phyloP scores from a whole-genome alignment of 2,329 filamentous ascomycete species.

The Septoria linicola region DNA sequence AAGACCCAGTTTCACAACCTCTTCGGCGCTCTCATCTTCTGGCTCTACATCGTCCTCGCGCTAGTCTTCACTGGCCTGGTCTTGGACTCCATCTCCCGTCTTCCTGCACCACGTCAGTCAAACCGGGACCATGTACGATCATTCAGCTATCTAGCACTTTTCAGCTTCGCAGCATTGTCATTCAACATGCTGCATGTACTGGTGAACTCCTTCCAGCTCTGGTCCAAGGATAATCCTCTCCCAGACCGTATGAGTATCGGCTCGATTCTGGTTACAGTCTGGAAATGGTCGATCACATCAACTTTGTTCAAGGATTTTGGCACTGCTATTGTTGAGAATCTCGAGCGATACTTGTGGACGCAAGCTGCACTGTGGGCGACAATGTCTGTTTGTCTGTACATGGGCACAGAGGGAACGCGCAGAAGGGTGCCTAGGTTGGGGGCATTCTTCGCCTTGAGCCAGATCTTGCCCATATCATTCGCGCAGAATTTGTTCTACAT shows the following conservation, averaged over 20 bases:
- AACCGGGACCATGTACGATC: slow-evolving; percentile 14
- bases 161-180: slow-evolving; percentile 37
- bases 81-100: slow-evolving; percentile 22
- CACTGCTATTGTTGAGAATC: slow-evolving; percentile 32
- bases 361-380: slow-evolving; percentile 31
- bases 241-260: not conserved
- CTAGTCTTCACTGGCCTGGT: slow-evolving; percentile 29
- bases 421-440: slow-evolving; percentile 33
- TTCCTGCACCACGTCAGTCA: not conserved
- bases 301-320: slow-evolving; percentile 38
- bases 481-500: slow-evolving; percentile 38
- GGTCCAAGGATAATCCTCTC: slow-evolving; percentile 19
- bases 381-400: slow-evolving; percentile 30
- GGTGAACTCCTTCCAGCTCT: slow-evolving; percentile 35
- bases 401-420: slow-evolving; percentile 34
- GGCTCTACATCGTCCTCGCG: slow-evolving; percentile 37
- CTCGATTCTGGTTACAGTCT: slow-evolving; percentile 20
- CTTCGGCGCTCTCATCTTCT: slow-evolving; percentile 37
- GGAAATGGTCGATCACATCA: slow-evolving; percentile 37
- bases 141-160: slow-evolving; percentile 28
- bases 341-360: slow-evolving; percentile 30
- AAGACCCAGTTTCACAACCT: no score
- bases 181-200: slow-evolving; percentile 39
- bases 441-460: slow-evolving; percentile 37
- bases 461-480: slow-evolving; percentile 40